These are phyloP conservation scores for Pseudogymnoascus sp. DNA, from an alignment of 2,329 filamentous ascomycete species.

Conservation along the genomic window DNA sequence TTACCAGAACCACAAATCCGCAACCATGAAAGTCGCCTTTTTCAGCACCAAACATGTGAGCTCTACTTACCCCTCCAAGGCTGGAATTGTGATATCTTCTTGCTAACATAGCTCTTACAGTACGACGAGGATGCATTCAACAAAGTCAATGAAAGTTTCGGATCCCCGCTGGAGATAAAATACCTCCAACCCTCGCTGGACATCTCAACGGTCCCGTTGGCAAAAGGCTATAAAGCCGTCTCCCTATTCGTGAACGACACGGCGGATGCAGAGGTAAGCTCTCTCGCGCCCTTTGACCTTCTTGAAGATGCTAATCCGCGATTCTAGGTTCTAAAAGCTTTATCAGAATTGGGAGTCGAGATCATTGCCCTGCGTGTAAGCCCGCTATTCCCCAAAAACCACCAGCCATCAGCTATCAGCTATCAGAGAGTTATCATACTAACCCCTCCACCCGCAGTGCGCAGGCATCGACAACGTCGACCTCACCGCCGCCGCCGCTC, in stretches of 20 bases:
- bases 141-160: not conserved
- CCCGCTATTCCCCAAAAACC: not conserved
- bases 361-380: not conserved
- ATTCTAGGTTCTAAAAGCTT: not conserved
- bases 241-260: constrained; percentile 63
- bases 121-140: not conserved
- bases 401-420: not conserved
- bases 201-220: constrained; percentile 41
- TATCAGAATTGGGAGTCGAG: not conserved
- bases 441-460: constrained; percentile 46
- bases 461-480: constrained; percentile 63
- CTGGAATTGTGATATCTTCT: not conserved
- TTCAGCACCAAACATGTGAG: not conserved
- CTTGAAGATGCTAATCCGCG: not conserved
- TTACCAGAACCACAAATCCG: not conserved
- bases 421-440: not conserved
- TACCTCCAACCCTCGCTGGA: not conserved
- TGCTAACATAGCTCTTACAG: not conserved
- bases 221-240: constrained; percentile 44
- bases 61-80: not conserved
- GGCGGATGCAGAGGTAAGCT: constrained; percentile 37
- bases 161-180: not conserved
- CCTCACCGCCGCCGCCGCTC: constrained; percentile 42
- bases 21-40: not conserved
- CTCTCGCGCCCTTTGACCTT: too few species aligned